phyloP scores from a whole-genome alignment of 2,329 filamentous ascomycete species.

The Pseudocercospora crystallina region DNA sequence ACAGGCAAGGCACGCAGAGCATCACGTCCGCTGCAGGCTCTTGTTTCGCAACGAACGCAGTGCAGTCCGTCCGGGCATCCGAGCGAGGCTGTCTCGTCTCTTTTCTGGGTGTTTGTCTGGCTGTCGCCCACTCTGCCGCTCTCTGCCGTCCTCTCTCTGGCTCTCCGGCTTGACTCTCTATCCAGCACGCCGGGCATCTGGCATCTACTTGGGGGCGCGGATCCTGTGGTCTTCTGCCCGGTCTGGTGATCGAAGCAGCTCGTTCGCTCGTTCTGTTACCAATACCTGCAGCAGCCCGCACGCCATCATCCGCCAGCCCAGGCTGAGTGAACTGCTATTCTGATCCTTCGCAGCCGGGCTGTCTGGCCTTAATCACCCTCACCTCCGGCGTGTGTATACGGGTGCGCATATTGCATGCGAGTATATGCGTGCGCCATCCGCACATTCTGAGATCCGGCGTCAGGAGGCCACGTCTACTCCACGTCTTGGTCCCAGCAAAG shows the following conservation, averaged over 20 bases:
- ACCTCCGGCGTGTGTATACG: slow-evolving; percentile 12
- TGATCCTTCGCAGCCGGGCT: not conserved
- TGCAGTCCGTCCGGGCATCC: slow-evolving; percentile 30
- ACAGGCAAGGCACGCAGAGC: slow-evolving; percentile 33
- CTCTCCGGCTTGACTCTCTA: not conserved
- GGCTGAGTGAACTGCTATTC: too few species aligned
- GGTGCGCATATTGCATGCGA: slow-evolving; percentile 11
- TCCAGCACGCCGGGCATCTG: not conserved
- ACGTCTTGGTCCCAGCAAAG: slow-evolving; percentile 1
- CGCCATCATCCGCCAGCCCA: too few species aligned
- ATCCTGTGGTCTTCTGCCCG: slow-evolving; percentile 4
- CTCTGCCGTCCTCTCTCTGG: too few species aligned
- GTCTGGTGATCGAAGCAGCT: slow-evolving; percentile 12
- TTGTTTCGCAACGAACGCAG: slow-evolving; percentile 26
- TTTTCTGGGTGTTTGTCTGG: too few species aligned
- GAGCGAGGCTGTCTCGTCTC: slow-evolving; percentile 27
- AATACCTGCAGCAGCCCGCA: too few species aligned
- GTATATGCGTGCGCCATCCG: slow-evolving; percentile 19
- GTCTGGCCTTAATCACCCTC: slow-evolving; percentile 15
- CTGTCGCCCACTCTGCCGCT: too few species aligned
- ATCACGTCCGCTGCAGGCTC: slow-evolving; percentile 13
- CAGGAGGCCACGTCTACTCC: too few species aligned
- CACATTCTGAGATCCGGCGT: slow-evolving; percentile 9
- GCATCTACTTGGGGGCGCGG: slow-evolving; percentile 12
- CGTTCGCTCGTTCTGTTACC: slow-evolving; percentile 5